These are phyloP conservation scores for Cyphellophora attinorum DNA, from an alignment of 2,329 filamentous ascomycete species.

Conservation along the genomic window DNA sequence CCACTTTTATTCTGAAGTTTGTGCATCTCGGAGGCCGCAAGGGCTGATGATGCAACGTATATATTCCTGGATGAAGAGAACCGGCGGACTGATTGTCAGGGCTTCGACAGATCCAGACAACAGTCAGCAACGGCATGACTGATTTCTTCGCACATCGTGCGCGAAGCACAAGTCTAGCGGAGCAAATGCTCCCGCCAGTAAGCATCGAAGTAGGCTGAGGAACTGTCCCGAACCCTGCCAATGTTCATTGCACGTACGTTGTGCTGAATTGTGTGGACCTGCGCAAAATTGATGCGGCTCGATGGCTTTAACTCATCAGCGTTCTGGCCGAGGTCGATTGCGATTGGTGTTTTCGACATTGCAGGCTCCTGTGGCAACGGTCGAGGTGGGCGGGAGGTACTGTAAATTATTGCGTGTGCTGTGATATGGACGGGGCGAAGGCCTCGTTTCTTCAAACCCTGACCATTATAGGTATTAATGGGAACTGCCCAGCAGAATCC, in stretches of 20 bases:
- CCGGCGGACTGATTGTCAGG: too few relatives aligned
- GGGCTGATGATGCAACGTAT: too few relatives aligned
- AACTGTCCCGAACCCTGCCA: conserved; percentile 23
- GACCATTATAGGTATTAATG: conserved; percentile 29
- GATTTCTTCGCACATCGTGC: too few relatives aligned
- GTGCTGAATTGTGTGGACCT: conserved; percentile 32
- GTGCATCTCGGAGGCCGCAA: too few relatives aligned
- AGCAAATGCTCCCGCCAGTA: conserved; percentile 11
- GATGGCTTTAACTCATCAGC: conserved; percentile 19
- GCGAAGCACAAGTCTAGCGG: too few relatives aligned
- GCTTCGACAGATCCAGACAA: too few relatives aligned
- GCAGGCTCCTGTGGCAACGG: conserved; percentile 18
- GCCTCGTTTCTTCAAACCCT: conserved; percentile 27
- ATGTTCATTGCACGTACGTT: conserved; percentile 33
- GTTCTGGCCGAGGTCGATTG: conserved; percentile 19
- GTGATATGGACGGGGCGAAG: conserved; percentile 19
- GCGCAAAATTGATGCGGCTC: conserved; percentile 32
- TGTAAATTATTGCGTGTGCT: conserved; percentile 31
- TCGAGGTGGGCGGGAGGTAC: conserved; percentile 12
- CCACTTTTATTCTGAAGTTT: too few relatives aligned
- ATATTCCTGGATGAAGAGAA: too few relatives aligned
- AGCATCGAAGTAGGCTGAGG: conserved; percentile 17
- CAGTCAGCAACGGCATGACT: too few relatives aligned
- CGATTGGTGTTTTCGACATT: conserved; percentile 28
- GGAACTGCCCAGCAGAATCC: conserved; percentile 25